phyloP scores from a whole-genome alignment of 2,329 filamentous ascomycete species.

The Amphichorda felina region DNA sequence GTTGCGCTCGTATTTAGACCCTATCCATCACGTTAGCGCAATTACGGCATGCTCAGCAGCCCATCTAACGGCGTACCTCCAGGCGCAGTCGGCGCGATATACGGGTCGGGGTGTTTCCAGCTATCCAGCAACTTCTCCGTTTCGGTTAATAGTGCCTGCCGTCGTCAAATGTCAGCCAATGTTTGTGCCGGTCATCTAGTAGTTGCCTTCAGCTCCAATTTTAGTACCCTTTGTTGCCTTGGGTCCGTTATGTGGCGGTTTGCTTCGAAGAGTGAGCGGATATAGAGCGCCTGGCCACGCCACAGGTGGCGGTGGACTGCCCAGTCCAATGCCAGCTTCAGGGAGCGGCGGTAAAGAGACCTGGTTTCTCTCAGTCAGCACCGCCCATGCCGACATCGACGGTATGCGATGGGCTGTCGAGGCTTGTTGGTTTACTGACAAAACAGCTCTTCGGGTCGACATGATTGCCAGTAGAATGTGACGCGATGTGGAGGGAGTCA shows the following conservation, averaged over 20 bases:
- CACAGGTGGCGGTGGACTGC: conserved; percentile 84
- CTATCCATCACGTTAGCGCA: conserved; percentile 29
- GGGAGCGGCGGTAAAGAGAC: conserved; percentile 77
- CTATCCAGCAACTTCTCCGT: conserved; percentile 79
- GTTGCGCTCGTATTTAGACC: conserved; percentile 95
- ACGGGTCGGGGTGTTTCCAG: conserved; percentile 98
- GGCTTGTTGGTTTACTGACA: conserved; percentile 25
- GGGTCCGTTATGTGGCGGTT: conserved; percentile 79
- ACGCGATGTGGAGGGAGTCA: not conserved
- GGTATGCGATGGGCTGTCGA: conserved; percentile 2
- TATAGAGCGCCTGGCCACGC: conserved; percentile 93
- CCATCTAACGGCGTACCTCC: conserved; percentile 52
- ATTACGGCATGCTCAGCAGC: not conserved
- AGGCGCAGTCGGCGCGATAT: conserved; percentile 77
- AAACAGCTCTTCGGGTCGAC: conserved; percentile 28
- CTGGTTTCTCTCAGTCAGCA: conserved; percentile 21
- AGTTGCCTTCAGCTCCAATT: not conserved
- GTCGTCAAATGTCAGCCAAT: not conserved
- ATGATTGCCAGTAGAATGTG: not conserved
- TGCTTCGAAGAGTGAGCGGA: conserved; percentile 87
- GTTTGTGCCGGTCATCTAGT: no score
- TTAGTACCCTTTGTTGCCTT: conserved; percentile 68
- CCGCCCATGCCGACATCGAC: not conserved
- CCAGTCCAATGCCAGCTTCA: conserved; percentile 95
- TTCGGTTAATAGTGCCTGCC: conserved; percentile 69